Evolutionary conservation across 306 rosid genomes (phyloP), one percentile per base, ranked within the genome.

Genomic region (Mucuna pruriens): DNA sequence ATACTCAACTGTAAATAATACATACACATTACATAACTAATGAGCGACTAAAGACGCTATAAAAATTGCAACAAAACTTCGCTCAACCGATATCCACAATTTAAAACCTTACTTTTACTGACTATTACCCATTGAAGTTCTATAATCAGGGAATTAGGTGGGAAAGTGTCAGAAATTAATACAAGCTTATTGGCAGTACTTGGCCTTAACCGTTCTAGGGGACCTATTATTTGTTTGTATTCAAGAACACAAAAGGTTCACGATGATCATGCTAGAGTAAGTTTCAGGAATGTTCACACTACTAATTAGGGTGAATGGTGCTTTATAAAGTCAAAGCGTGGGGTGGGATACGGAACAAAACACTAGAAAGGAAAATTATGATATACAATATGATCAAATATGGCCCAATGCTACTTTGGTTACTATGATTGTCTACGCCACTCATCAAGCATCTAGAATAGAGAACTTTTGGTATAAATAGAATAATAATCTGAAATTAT

Each of bases 401-500:
- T 76, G 80, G 74, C 69, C 79, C 82, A 78, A 51, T 57, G 67
- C 40, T 78, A 79, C 16, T 55, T 58, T 46, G 72, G 48, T 69
- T 34, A 8, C 58, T 45, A 81, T 81, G 79, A 39, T 68, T 49
- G 80, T 79, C 81, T 22, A 71, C 17, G 31, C 74, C 78, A 54
- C 78, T 60, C 55, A 51, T 25, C 29, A 62, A 45, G 82, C 80
- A 61, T 65, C 76, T 40, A 67, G 55, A 84, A 12, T 58, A 61
- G 29, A 48, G 26, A 62, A 46, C 69, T 52, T 51, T 77, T 48
- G 29, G 31, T 33, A 72, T 33, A 44, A 61, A 69, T 57, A 46
- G 38, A 80, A 80, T 8, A 72, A 76, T 67, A 71, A 83, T 74
- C 74, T 65, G 2, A 82, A 76, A 34, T 68, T 68, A 76, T 82